These are phyloP conservation scores for Pyronema domesticum DNA, from an alignment of 495 filamentous ascomycete genomes.

Conservation along the genomic window DNA sequence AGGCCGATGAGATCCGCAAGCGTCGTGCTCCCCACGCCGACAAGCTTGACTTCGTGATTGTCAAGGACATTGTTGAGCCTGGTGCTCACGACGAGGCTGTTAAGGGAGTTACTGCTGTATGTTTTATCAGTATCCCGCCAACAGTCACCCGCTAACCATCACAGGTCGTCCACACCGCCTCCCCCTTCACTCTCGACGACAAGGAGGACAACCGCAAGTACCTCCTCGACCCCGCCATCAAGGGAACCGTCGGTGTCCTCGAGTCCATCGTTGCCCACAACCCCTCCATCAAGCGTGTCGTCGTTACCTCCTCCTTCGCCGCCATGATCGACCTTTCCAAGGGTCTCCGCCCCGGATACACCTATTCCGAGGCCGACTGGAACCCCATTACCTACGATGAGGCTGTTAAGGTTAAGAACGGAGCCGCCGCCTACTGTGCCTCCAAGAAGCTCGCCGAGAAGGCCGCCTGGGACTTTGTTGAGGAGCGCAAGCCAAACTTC, in stretches of 20 bases:
- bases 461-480: conserved; percentile 63
- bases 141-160: not conserved
- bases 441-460: conserved; percentile 47
- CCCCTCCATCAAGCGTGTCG: conserved; percentile 59
- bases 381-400: conserved; percentile 35
- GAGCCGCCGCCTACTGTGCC: conserved; percentile 46
- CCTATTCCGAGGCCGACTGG: conserved; percentile 14
- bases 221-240: conserved; percentile 66
- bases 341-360: conserved; percentile 22
- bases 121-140: conserved; percentile 33
- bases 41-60: conserved; percentile 55
- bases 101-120: conserved; percentile 56
- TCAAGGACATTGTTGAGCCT: conserved; percentile 60
- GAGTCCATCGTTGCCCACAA: conserved; percentile 53
- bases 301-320: conserved; percentile 74
- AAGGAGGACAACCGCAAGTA: conserved; percentile 56
- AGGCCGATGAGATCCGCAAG: conserved; percentile 52
- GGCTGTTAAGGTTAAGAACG: conserved; percentile 37
- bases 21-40: conserved; percentile 19
- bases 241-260: conserved; percentile 69
- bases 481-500: conserved; percentile 28
- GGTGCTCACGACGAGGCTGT: conserved; percentile 67
- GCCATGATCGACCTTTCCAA: conserved; percentile 40
- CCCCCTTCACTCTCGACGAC: conserved; percentile 37
- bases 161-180: conserved; percentile 28